phyloP scores from a whole-genome alignment of 305 asterid species.

The Rubia peregrina region DNA sequence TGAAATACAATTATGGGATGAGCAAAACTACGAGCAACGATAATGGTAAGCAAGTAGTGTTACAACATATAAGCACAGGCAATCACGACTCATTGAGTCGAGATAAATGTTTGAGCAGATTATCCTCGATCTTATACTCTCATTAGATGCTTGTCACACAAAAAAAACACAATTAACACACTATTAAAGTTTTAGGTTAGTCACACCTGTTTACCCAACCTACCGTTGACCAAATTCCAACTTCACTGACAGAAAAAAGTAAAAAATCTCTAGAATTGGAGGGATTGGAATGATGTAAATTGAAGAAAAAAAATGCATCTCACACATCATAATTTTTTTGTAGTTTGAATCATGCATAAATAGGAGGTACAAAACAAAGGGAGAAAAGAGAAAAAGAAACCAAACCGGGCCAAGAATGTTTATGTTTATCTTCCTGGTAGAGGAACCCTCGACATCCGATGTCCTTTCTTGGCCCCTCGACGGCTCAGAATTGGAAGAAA shows the following conservation, averaged over 20 bases:
- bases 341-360: neutral
- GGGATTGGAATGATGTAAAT: no score
- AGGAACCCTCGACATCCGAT: no score
- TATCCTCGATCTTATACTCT: neutral
- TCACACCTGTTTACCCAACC: neutral
- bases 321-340: no score
- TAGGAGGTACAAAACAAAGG: neutral
- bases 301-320: neutral
- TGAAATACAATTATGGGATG: neutral
- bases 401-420: neutral
- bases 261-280: neutral
- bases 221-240: neutral
- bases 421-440: neutral
- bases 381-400: neutral
- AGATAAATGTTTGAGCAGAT: neutral
- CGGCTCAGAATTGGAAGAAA: neutral
- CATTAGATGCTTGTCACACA: neutral
- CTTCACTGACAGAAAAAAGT: neutral
- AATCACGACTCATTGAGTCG: neutral
- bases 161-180: no score
- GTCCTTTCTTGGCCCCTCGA: no score
- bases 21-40: no score
- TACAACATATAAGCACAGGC: no score
- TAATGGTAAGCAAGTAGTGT: no score
- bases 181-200: no score